Evolutionary conservation across 768 basidiomycete genomes (phyloP).

Genomic region (Clavaria fumosa): DNA sequence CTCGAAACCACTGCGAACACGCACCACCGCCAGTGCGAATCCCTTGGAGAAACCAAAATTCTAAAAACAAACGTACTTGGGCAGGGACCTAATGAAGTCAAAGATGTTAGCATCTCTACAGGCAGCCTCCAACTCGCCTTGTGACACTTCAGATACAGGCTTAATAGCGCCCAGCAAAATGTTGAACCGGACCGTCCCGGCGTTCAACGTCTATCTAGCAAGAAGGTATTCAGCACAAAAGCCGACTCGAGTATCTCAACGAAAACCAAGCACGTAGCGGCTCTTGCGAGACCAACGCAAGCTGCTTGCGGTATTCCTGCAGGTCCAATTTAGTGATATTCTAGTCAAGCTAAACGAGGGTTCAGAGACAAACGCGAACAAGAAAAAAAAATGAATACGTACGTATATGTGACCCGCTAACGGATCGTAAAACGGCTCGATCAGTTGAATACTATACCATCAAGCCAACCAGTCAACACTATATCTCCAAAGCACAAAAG

Average conservation of each 20-base stretch:
- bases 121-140: constrained; percentile 73
- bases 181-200: constrained; percentile 87
- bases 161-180: constrained; percentile 75
- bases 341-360: constrained; percentile 50
- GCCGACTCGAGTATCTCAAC: too few species aligned
- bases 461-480: constrained; percentile 9
- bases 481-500: constrained; percentile 7
- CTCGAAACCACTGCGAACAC: constrained; percentile 67
- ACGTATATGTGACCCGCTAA: constrained; percentile 54
- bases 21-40: too few species aligned
- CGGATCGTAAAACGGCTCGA: constrained; percentile 78
- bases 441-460: constrained; percentile 55
- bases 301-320: constrained; percentile 75
- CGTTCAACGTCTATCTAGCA: constrained; percentile 46
- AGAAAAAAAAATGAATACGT: constrained; percentile 17
- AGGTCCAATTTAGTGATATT: constrained; percentile 66
- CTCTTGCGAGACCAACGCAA: constrained; percentile 86
- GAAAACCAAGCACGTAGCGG: constrained; percentile 24
- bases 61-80: constrained; percentile 38
- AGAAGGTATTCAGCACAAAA: not conserved
- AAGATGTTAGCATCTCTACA: constrained; percentile 83
- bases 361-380: not conserved
- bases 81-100: constrained; percentile 76
- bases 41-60: not conserved
- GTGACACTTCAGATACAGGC: constrained; percentile 61